Conservation (phyloP, 75 land plant species). For the Ceratopteris richardii region DNA sequence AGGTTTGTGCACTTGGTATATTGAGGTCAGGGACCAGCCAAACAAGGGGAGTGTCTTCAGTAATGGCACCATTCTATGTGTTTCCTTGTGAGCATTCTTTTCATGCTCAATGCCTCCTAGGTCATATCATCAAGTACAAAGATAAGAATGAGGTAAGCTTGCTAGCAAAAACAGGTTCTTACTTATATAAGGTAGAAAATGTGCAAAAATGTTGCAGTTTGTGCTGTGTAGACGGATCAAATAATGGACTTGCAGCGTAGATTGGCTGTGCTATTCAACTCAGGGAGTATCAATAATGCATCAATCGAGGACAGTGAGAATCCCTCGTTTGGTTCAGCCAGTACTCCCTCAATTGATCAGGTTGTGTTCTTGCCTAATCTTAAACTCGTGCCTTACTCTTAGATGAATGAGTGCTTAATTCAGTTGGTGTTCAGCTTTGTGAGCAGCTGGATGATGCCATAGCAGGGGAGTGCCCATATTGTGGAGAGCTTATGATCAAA, state of each 20-base stretch:
- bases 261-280: slow-evolving; percentile 40
- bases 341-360: slow-evolving; percentile 56
- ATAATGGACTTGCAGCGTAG: slow-evolving; percentile 72
- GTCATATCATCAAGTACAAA: slow-evolving; percentile 65
- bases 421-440: slow-evolving; percentile 55
- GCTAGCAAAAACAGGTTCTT: background rate
- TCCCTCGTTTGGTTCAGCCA: slow-evolving; percentile 23
- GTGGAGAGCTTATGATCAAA: slow-evolving; percentile 88
- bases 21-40: slow-evolving; percentile 42
- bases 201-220: background rate
- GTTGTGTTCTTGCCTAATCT: slow-evolving; percentile 17
- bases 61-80: slow-evolving; percentile 91
- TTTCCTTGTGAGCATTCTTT: slow-evolving; percentile 96
- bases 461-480: slow-evolving; percentile 94
- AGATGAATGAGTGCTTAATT: no score
- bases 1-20: slow-evolving; percentile 77
- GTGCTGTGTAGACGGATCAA: slow-evolving; percentile 22
- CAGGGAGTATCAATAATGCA: slow-evolving; percentile 22
- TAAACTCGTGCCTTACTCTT: no score
- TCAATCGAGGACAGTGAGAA: slow-evolving; percentile 29
- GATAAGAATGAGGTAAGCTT: slow-evolving; percentile 65
- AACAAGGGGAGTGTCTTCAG: slow-evolving; percentile 55
- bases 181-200: background rate
- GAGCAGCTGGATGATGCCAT: slow-evolving; percentile 87
- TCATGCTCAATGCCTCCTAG: slow-evolving; percentile 84